Conservation (phyloP, 2,329 filamentous ascomycete species). For the Diaporthe vexans region DNA sequence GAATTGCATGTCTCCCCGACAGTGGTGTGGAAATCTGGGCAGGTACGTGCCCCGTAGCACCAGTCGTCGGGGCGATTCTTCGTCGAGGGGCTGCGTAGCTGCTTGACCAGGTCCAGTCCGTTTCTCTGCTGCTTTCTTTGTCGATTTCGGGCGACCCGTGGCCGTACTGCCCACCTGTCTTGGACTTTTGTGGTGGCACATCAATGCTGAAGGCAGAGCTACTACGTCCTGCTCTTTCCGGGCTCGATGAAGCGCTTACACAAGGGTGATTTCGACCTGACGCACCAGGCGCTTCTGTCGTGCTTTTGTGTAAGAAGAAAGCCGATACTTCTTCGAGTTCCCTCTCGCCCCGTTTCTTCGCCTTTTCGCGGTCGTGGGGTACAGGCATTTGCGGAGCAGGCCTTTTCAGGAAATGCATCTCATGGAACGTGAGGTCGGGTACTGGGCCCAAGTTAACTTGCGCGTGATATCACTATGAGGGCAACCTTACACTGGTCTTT, state of each 20-base stretch:
- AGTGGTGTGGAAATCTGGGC: not conserved
- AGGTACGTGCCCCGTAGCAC: not conserved
- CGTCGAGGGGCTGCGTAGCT: conserved; percentile 30
- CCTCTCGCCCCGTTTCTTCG: conserved; percentile 49
- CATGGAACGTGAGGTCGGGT: conserved; percentile 66
- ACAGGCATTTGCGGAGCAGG: conserved; percentile 40
- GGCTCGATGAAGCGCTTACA: conserved; percentile 23
- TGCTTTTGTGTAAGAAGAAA: conserved; percentile 50
- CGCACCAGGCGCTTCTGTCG: conserved; percentile 33
- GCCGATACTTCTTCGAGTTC: conserved; percentile 54
- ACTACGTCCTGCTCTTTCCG: not conserved
- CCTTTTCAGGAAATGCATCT: conserved; percentile 61
- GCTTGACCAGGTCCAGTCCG: conserved; percentile 45
- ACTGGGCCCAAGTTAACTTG: conserved; percentile 53
- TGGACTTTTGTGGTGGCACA: not conserved
- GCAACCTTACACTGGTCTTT: conserved; percentile 31
- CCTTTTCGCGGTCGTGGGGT: conserved; percentile 43
- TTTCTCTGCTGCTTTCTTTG: conserved; percentile 38
- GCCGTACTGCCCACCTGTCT: not conserved
- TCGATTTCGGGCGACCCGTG: not conserved
- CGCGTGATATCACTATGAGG: not conserved
- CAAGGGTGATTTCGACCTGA: conserved; percentile 26
- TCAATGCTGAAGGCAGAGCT: not conserved
- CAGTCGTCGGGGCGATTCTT: not conserved
- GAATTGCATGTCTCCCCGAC: not conserved